These are phyloP conservation scores for Lunularia cruciata DNA, from an alignment of 225 moss, liverwort and hornwort genomes.

Conservation along the genomic window DNA sequence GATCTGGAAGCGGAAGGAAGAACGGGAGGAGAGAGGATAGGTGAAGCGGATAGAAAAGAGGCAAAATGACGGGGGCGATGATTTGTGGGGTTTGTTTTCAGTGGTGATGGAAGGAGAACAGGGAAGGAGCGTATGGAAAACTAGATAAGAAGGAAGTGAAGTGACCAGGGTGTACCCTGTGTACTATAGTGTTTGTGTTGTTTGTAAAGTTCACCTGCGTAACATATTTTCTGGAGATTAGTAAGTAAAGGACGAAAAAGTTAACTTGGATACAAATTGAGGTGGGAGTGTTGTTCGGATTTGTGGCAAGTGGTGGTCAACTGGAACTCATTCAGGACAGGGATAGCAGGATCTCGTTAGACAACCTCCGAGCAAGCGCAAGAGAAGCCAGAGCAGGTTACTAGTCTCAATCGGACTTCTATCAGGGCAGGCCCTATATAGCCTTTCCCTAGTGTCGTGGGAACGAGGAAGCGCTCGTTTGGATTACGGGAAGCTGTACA, in stretches of 20 bases:
- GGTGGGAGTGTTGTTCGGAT: slow-evolving; percentile 13
- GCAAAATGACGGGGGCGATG: slow-evolving; percentile 40
- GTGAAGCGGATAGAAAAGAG: neutral
- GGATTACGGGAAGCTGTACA: neutral
- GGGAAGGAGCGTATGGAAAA: slow-evolving; percentile 12
- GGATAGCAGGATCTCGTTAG: neutral
- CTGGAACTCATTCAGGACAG: neutral
- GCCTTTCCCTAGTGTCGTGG: neutral
- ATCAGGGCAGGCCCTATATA: neutral
- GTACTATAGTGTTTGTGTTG: slow-evolving; percentile 24
- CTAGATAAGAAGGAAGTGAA: slow-evolving; percentile 1
- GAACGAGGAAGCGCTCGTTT: neutral
- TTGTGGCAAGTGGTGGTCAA: neutral
- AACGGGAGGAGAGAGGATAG: neutral
- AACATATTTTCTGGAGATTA: neutral
- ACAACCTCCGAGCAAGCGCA: neutral
- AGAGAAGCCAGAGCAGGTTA: neutral
- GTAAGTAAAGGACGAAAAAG: neutral
- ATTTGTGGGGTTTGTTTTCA: slow-evolving; percentile 33
- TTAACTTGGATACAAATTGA: slow-evolving; percentile 2
- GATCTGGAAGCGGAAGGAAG: neutral
- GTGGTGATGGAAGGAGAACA: slow-evolving; percentile 29
- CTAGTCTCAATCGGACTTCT: neutral
- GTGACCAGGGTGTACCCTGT: slow-evolving; percentile 9
- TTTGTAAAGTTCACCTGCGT: neutral